phyloP scores from a whole-genome alignment of 2,329 filamentous ascomycete genomes.

The Pseudopyrenochaeta lycopersici region DNA sequence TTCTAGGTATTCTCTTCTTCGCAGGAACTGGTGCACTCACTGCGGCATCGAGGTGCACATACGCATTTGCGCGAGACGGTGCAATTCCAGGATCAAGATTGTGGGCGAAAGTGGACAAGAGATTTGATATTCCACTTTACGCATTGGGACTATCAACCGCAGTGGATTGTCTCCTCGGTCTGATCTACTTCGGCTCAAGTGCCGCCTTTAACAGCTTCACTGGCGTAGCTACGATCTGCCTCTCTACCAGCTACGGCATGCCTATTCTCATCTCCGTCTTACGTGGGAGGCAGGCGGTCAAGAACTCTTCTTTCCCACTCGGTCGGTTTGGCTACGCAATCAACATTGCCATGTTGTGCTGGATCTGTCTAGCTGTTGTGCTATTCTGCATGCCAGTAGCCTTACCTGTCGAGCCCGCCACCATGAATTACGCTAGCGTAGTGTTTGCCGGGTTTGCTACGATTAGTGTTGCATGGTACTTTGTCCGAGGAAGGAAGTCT shows the following conservation, averaged over 20 bases:
- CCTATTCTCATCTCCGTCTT: constrained; percentile 77
- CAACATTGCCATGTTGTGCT: constrained; percentile 73
- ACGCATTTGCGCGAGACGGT: constrained; percentile 78
- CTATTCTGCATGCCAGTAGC: constrained; percentile 77
- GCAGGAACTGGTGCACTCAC: constrained; percentile 79
- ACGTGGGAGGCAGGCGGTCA: constrained; percentile 71
- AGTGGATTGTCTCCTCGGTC: constrained; percentile 75
- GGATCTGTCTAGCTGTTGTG: constrained; percentile 75
- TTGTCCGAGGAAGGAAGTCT: constrained; percentile 47
- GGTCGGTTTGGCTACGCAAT: constrained; percentile 74
- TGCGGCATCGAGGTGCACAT: constrained; percentile 77
- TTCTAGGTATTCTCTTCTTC: constrained; percentile 80
- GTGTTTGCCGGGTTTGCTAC: constrained; percentile 52
- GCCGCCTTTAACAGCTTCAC: constrained; percentile 84
- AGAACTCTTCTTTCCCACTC: constrained; percentile 72
- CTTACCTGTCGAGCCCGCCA: constrained; percentile 50
- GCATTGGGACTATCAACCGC: constrained; percentile 73
- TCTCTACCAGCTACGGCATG: constrained; percentile 77
- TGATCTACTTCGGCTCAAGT: constrained; percentile 81
- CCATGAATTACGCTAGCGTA: constrained; percentile 56
- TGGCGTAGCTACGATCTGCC: constrained; percentile 80
- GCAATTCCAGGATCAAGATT: constrained; percentile 75
- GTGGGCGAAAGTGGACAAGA: constrained; percentile 72
- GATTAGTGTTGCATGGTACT: constrained; percentile 50
- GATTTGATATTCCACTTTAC: constrained; percentile 74